A percentile compares a stretch with the other conserved stretches of the same genome.
phyloP scores from a whole-genome alignment of 2,329 filamentous ascomycete genomes.

The Chaetomium sp. region DNA sequence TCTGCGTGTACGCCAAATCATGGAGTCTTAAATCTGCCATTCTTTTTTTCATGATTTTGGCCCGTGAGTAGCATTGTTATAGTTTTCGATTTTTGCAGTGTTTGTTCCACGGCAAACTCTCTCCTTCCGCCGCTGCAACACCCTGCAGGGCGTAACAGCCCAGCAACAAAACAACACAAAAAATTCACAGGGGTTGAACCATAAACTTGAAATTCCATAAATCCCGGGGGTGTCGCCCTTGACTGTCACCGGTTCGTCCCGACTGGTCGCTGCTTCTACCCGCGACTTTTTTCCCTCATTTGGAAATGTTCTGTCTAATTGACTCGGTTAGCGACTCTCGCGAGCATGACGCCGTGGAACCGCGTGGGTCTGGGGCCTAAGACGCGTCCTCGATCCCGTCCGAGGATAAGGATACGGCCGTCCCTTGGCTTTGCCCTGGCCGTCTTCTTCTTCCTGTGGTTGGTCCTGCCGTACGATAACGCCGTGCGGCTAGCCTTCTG shows the following conservation, averaged over 20 bases:
- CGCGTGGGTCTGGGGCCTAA: conserved; percentile 19
- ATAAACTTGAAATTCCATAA: neutral
- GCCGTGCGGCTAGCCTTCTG: conserved; percentile 35
- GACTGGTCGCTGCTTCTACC: neutral
- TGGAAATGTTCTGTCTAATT: neutral
- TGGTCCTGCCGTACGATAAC: conserved; percentile 39
- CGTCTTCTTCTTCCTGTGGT: conserved; percentile 29
- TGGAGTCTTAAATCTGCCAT: neutral
- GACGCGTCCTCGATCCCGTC: conserved; percentile 4
- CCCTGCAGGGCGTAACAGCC: neutral
- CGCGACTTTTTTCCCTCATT: neutral
- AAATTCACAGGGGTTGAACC: neutral
- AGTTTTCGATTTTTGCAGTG: neutral
- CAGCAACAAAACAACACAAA: neutral
- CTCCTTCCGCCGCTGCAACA: neutral
- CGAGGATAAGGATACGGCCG: neutral
- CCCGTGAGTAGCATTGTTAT: neutral
- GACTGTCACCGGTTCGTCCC: conserved; percentile 1
- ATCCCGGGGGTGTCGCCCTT: neutral
- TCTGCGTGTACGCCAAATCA: neutral
- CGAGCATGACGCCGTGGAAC: conserved; percentile 14
- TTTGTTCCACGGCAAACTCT: neutral
- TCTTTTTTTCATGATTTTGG: neutral
- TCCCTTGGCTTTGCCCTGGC: conserved; percentile 3
- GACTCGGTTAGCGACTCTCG: neutral